A percentile compares a stretch with the other conserved stretches of the same genome.
Conservation (phyloP, 1,139 yeast genomes). For the Scheffersomyces stambukii region DNA sequence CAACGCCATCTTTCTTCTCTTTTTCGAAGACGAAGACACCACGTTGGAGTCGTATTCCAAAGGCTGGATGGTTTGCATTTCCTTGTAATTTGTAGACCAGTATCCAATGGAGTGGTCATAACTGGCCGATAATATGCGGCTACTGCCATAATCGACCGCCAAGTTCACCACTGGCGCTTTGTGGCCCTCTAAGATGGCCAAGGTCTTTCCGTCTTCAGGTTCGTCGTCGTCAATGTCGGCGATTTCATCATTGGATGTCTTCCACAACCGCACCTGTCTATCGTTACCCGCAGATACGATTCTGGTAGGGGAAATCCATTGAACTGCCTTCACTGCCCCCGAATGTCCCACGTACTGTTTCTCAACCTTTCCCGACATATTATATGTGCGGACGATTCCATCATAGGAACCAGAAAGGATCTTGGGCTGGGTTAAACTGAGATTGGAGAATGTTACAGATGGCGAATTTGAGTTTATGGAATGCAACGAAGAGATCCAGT, state of each 20-base stretch:
- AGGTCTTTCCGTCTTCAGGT: constrained; percentile 67
- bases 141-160: constrained; percentile 49
- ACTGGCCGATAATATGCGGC: constrained; percentile 76
- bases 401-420: constrained; percentile 91
- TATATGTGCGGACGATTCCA: constrained; percentile 89
- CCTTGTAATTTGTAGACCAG: constrained; percentile 86
- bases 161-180: constrained; percentile 80
- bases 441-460: constrained; percentile 27
- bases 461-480: constrained; percentile 32
- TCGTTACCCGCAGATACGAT: constrained; percentile 87
- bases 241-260: constrained; percentile 49
- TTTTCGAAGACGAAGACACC: constrained; percentile 78
- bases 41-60: constrained; percentile 45
- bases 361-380: constrained; percentile 76
- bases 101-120: constrained; percentile 77
- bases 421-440: constrained; percentile 33
- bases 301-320: constrained; percentile 71
- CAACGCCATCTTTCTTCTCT: constrained; percentile 78
- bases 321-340: constrained; percentile 77
- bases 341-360: constrained; percentile 85
- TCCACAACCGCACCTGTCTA: constrained; percentile 87
- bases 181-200: constrained; percentile 86
- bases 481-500: constrained; percentile 87
- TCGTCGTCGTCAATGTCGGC: constrained; percentile 36
- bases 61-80: constrained; percentile 74